Percentiles rank a stretch among this genome's conserved stretches.
phyloP scores from a whole-genome alignment of 164 flowering plant genomes.

The Stephania japonica region DNA sequence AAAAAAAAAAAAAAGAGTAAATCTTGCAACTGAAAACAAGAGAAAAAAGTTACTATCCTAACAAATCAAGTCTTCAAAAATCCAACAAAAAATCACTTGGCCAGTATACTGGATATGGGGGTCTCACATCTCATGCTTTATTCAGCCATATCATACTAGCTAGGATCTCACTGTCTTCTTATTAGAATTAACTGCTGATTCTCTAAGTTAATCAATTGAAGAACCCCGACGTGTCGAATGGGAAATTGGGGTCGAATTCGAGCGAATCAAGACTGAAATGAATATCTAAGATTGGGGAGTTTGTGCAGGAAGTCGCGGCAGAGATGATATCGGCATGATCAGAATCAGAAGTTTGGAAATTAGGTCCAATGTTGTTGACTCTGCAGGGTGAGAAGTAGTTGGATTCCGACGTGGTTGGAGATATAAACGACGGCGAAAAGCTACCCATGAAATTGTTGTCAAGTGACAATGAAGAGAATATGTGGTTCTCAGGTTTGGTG shows the following conservation, averaged over 20 bases:
- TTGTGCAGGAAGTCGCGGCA: too few relatives aligned
- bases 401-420: conserved; percentile 62
- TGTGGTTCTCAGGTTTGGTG: conserved; percentile 16
- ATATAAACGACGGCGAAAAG: conserved; percentile 37
- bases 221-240: conserved; percentile 32
- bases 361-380: conserved; percentile 20
- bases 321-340: conserved; percentile 16
- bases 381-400: conserved; percentile 41
- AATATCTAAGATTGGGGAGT: too few relatives aligned
- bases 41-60: background rate
- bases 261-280: conserved; percentile 28
- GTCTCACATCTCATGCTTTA: background rate
- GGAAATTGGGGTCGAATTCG: conserved; percentile 40
- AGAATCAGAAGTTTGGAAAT: conserved; percentile 27
- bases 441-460: conserved; percentile 23
- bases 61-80: background rate
- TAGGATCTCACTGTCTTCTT: background rate
- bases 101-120: background rate
- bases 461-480: conserved; percentile 19
- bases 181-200: too few relatives aligned
- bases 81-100: background rate
- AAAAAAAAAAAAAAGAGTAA: too few relatives aligned
- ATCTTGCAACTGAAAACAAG: too few relatives aligned
- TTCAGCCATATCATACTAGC: background rate
- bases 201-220: conserved; percentile 24